Percentiles rank a stretch among this genome's conserved stretches.
Conservation (phyloP, 2,329 filamentous ascomycete genomes). For the Ophiostoma piceae region DNA sequence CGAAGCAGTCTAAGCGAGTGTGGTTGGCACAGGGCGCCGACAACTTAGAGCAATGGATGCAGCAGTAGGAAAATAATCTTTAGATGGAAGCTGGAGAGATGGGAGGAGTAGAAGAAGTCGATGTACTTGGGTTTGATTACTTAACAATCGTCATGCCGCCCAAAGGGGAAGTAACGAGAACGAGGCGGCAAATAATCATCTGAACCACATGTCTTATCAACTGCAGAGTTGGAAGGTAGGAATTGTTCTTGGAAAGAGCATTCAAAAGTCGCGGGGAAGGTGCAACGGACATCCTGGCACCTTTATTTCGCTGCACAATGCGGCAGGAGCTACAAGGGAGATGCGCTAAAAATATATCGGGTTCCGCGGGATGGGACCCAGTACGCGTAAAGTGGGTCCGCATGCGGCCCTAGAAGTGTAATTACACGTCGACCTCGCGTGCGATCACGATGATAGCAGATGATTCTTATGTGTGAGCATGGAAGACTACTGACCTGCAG, state of each 20-base stretch:
- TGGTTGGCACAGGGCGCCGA: not conserved
- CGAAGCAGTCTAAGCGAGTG: not conserved
- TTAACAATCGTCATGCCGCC: not conserved
- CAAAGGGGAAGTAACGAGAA: not conserved
- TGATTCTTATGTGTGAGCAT: not conserved
- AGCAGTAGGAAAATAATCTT: too few species aligned
- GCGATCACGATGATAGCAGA: not conserved
- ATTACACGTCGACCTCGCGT: not conserved
- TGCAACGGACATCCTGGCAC: not conserved
- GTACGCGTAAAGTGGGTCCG: not conserved
- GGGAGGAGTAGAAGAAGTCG: not conserved
- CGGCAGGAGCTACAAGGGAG: conserved; percentile 4
- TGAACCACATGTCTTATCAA: not conserved
- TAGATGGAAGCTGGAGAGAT: not conserved
- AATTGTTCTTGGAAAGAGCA: not conserved
- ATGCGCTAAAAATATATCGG: conserved; percentile 14
- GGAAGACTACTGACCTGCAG: too few species aligned
- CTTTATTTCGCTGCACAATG: conserved; percentile 1
- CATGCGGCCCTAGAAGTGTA: not conserved
- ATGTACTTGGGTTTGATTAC: not conserved
- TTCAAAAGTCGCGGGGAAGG: not conserved
- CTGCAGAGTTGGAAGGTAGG: not conserved
- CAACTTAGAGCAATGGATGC: not conserved
- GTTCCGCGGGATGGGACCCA: not conserved
- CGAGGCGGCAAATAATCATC: not conserved